Evolutionary conservation across 2,329 filamentous ascomycete species (phyloP), one percentile per base, ranked within the genome.

Genomic region (Pseudogymnoascus sp.): DNA sequence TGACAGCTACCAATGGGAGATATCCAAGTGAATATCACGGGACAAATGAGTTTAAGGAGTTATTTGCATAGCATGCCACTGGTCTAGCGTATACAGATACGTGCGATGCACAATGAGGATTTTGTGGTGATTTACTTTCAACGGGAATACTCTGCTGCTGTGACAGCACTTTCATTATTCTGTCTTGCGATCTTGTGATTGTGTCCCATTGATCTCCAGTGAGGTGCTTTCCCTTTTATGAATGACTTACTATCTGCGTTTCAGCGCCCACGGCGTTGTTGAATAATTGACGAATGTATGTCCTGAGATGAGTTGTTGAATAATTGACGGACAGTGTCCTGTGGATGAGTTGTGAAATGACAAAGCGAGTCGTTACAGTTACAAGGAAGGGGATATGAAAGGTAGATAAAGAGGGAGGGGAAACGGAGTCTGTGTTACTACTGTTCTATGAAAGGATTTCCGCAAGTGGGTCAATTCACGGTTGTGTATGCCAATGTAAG

Each of bases 11-110:
- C 33, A n/a, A 60, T 40, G 59, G 59, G 59, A 60, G 59, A 42
- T 42, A 60, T 38, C 37, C 33, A 60, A 38, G 59, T 60, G 37
- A 60, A 38, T 60, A 60, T 60, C 33, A 60, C 21, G 59, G 37
- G 33, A 11, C n/a, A 42, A 42, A 38, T 50, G 59, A 60, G 33
- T 42, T 38, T 12, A 60, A 60, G 59, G 33, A 38, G 33, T 60
- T 60, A 42, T 60, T 60, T 42, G 33, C 59, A 38, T 38, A 38
- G 33, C 37, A 60, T 60, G 33, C 37, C 33, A n/a, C n/a, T 56
- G 33, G 7, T 25, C 21, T 10, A 40, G 37, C 37, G 59, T 60
- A 42, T 60, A 60, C 59, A 38, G 59, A 38, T 28, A 38, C 59
- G 33, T 31, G 23, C 10, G 14, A 40, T 23, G 14, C 33, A 60